Base-by-base conservation (phyloP, 208 protist genomes). In the Trypanosomatidae sp. region DNA sequence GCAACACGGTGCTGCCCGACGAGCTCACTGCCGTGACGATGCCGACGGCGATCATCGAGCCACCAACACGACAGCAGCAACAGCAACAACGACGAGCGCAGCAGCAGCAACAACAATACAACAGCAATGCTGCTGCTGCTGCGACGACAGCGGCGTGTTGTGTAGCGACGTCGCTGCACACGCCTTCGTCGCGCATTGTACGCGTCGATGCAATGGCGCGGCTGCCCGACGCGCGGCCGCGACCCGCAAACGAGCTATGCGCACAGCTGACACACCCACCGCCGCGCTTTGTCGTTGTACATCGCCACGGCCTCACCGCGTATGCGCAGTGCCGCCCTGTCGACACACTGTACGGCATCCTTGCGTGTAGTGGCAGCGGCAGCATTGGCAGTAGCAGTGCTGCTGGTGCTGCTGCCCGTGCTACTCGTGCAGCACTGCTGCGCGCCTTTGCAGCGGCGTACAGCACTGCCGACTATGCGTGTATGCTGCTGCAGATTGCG, bases 401-500 rank as follows among this genome's bases (percentile, higher is more conserved):
- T n/a, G 56, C 50, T 35, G 30, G 11, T 32, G 62, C 44, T 27
- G 50, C 67, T n/a, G 57, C 57, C 20, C 42, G 50, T 2, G 58
- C 74, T 11, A 64, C 50, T 43, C 67, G 76, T 15, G 79, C 84
- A 6, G 38, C 46, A 27, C 60, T 94, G 11, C 75, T 90, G 22
- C 49, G 73, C 27, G 69, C 78, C 21, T 90, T 93, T 66, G 58
- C 71, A n/a, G 58, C 65, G 19, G 53, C 70, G 32, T 81, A 79
- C 60, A 77, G 53, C 33, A 47, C 63, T 1, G 47, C 71, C 5
- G 85, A 94, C 54, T 89, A 90, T 48, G 73, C 61, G 20, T 66
- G 72, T 15, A 94, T 94, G 85, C 78, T 94, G 38, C 49, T 94
- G n/a, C 85, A 94, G 49, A 67, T 94, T 32, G 85, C 78, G 21